Evolutionary conservation across 192 early-diverging fungal genomes (phyloP).

Genomic region (Rhizoclosmatium sp.): DNA sequence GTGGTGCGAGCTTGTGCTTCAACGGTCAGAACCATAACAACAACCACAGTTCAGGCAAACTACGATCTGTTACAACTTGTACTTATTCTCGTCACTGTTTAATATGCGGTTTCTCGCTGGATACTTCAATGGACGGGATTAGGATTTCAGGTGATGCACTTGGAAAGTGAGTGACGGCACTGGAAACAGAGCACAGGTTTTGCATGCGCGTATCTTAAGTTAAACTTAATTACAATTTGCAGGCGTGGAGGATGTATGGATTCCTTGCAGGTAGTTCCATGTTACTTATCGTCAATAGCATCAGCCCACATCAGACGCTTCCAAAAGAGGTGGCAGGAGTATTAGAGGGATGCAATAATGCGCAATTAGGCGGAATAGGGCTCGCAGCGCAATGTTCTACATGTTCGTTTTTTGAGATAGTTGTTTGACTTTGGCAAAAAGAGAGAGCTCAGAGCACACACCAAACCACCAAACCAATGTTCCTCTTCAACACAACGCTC

Average conservation of each 20-base stretch:
- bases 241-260: not conserved
- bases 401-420: not conserved
- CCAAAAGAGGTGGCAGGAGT: too few relatives aligned
- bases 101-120: not conserved
- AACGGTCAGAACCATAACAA: too few relatives aligned
- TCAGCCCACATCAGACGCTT: not conserved
- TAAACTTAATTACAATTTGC: not conserved
- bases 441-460: not conserved
- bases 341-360: not conserved
- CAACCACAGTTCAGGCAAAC: too few relatives aligned
- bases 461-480: constrained; percentile 42
- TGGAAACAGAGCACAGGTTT: not conserved
- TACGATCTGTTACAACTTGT: too few relatives aligned
- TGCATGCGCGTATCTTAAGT: not conserved
- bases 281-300: not conserved
- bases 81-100: not conserved
- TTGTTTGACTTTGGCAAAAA: not conserved
- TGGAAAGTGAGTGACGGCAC: not conserved
- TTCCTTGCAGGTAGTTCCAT: not conserved
- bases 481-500: constrained; percentile 90
- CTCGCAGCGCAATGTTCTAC: not conserved
- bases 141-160: not conserved
- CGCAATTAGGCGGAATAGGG: not conserved
- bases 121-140: constrained; percentile 1
- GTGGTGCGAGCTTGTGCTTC: too few relatives aligned